Percentiles rank a stretch among this genome's conserved stretches.
These are phyloP conservation scores for Sphagnum fallax DNA, from an alignment of 228 moss, liverwort and hornwort species.

Conservation along the genomic window DNA sequence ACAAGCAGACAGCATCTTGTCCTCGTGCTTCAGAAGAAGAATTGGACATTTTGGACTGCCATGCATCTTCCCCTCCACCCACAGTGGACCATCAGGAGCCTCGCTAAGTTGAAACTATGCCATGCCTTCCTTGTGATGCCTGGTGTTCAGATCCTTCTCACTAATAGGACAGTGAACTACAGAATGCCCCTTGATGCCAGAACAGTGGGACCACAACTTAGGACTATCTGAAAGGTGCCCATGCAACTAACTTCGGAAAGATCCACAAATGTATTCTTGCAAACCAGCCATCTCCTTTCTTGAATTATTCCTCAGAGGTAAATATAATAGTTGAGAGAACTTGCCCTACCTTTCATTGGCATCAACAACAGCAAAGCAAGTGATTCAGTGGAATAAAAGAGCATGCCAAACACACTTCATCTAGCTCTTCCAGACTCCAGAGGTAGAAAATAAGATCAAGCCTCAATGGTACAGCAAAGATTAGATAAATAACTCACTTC, in stretches of 20 bases:
- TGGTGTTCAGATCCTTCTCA: conserved; percentile 58
- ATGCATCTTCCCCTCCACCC: conserved; percentile 1
- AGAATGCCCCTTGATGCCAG: neutral
- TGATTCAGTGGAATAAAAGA: too few relatives aligned
- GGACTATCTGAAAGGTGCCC: conserved; percentile 23
- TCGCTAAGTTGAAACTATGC: conserved; percentile 26
- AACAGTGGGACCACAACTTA: conserved; percentile 37
- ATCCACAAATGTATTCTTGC: neutral
- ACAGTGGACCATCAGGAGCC: conserved; percentile 6
- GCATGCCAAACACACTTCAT: too few relatives aligned
- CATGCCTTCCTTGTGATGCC: conserved; percentile 48
- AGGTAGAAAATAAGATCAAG: too few relatives aligned
- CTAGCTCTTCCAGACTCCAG: too few relatives aligned
- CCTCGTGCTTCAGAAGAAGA: conserved; percentile 55
- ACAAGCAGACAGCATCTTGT: conserved; percentile 18
- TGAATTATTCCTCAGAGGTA: neutral
- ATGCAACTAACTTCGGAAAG: conserved; percentile 1
- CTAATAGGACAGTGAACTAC: conserved; percentile 20
- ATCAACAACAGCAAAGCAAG: too few relatives aligned
- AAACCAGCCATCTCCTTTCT: conserved; percentile 1
- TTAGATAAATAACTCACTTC: too few relatives aligned
- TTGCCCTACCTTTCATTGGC: too few relatives aligned
- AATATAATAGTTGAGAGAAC: too few relatives aligned
- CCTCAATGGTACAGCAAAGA: too few relatives aligned
- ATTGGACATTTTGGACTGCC: conserved; percentile 45